A percentile compares a stretch with the other conserved stretches of the same genome.
phyloP scores from a whole-genome alignment of 2,329 filamentous ascomycete genomes.

The Diplocarpon rosae region DNA sequence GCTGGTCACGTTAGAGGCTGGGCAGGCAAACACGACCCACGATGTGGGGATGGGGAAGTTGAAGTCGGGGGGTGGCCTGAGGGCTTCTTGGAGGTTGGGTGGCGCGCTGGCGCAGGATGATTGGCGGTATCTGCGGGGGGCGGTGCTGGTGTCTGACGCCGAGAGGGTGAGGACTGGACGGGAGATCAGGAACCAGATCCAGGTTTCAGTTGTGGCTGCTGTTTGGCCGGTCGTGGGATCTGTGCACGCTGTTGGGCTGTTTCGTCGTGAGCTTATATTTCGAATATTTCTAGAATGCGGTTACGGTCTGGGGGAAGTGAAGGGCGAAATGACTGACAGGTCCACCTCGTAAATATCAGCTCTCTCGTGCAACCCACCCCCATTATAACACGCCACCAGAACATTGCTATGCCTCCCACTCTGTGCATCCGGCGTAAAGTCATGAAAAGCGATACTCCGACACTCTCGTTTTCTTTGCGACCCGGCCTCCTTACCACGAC shows the following conservation, averaged over 20 bases:
- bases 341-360: slow-evolving; percentile 20
- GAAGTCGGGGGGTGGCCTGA: slow-evolving; percentile 17
- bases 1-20: slow-evolving; percentile 15
- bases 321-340: slow-evolving; percentile 17
- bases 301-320: background rate
- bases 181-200: slow-evolving; percentile 22
- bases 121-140: background rate
- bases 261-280: background rate
- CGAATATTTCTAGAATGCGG: background rate
- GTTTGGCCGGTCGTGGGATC: slow-evolving; percentile 3
- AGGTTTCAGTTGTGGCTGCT: slow-evolving; percentile 9
- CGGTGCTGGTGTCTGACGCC: background rate
- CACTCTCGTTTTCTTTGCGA: slow-evolving; percentile 13
- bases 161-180: slow-evolving; percentile 11
- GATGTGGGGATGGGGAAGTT: slow-evolving; percentile 11
- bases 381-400: slow-evolving; percentile 16
- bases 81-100: background rate
- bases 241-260: slow-evolving; percentile 9
- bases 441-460: slow-evolving; percentile 20
- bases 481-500: slow-evolving; percentile 12
- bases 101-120: background rate
- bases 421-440: slow-evolving; percentile 20
- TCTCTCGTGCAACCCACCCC: slow-evolving; percentile 6
- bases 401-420: slow-evolving; percentile 10
- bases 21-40: slow-evolving; percentile 24